Base-by-base conservation (phyloP, 2,329 filamentous ascomycete genomes). In the Xylaria sp. region DNA sequence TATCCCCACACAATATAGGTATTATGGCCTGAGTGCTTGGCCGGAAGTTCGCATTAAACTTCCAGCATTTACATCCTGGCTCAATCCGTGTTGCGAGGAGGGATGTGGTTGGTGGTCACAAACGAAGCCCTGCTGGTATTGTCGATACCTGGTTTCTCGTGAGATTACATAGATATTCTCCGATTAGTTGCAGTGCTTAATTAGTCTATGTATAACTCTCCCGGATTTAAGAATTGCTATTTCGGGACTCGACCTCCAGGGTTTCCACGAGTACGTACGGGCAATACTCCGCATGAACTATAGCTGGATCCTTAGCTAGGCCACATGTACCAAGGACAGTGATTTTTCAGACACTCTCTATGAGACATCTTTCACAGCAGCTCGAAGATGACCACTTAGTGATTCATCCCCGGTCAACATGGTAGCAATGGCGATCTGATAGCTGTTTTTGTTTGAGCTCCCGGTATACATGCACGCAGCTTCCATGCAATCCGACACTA, bases 191-290 rank as follows among this genome's bases (percentile, higher is more conserved):
- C 34, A 18, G 52, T n/a, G 7, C 5, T 53, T 34, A 34, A 32
- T 55, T 55, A 36, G 20, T 28, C 34, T 25, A n/a, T 6, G 32
- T n/a, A 6, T 15, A 23, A 46, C 28, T 30, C 13, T 65, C 8
- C 58, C 66, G 66, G 66, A 55, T 34, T 68, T 68, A 68, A 28
- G 30, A 39, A 41, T 68, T 65, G 23, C 62, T 65, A 32, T 32
- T 65, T 68, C 36, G 60, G 58, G 66, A 46, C 25, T 32, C 15
- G 7, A 15, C 4, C 30, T 46, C 30, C 13, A 36, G 18, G 36
- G 52, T n/a, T 41, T 45, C 36, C 39, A 32, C 32, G 43, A 25
- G 52, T 23, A 23, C 10, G n/a, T 13, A 55, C 52, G 52, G 52
- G 30, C 15, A 41, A 25, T 57, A 39, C 34, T n/a, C 34, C 34